These are phyloP conservation scores for Pelargonium cotyledonis DNA, from an alignment of 441 rosid genomes.

Conservation along the genomic window DNA sequence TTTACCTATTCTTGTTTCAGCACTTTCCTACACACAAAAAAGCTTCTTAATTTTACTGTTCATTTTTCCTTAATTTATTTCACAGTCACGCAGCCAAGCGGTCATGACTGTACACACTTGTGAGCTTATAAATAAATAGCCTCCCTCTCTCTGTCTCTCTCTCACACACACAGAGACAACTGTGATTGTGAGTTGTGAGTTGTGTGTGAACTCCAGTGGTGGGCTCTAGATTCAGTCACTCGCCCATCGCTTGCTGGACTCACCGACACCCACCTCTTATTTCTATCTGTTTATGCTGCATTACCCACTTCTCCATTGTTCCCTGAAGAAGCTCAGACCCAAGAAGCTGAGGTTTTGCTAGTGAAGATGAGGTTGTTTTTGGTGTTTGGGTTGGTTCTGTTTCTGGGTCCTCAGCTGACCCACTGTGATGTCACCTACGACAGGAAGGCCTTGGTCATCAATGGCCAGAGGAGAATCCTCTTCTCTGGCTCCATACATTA, in stretches of 20 bases:
- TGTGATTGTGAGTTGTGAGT: not conserved
- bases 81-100: not conserved
- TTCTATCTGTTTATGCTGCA: too few species aligned
- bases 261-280: too few species aligned
- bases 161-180: too few species aligned
- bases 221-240: too few species aligned
- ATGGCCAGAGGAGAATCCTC: conserved; percentile 48
- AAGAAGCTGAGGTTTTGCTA: too few species aligned
- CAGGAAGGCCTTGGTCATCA: conserved; percentile 44
- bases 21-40: too few species aligned
- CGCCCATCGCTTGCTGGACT: too few species aligned
- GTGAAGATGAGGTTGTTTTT: conserved; percentile 4
- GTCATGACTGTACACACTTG: not conserved
- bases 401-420: conserved; percentile 20
- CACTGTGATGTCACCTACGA: conserved; percentile 40
- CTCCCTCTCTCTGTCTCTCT: not conserved
- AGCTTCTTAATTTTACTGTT: too few species aligned
- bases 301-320: too few species aligned
- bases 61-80: too few species aligned
- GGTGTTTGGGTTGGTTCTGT: conserved; percentile 11
- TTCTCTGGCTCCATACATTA: conserved; percentile 42
- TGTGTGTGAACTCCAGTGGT: not conserved
- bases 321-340: too few species aligned
- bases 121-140: not conserved
- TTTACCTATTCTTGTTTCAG: too few species aligned